These are phyloP conservation scores for Fraxinus dipetala DNA, from an alignment of 305 asterid species.

Conservation along the genomic window DNA sequence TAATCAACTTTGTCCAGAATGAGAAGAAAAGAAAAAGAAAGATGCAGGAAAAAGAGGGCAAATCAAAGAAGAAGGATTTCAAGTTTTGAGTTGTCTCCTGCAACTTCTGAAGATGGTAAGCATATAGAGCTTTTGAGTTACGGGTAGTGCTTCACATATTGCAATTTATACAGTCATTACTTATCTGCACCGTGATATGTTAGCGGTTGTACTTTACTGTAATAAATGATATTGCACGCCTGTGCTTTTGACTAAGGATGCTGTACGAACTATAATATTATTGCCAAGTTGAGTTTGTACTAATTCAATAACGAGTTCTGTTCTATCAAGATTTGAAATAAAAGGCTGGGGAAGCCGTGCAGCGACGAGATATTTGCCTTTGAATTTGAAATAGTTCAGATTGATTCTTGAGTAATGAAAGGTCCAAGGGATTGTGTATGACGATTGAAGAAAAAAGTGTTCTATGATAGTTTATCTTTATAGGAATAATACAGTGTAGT, in stretches of 20 bases:
- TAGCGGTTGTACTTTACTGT: not conserved
- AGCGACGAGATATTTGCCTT: not conserved
- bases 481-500: not conserved
- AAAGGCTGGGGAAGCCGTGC: not conserved
- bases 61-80: slow-evolving; percentile 93
- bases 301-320: not conserved
- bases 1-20: slow-evolving; percentile 46
- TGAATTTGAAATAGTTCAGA: not conserved
- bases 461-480: not conserved
- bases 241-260: not conserved
- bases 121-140: not conserved
- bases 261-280: not conserved
- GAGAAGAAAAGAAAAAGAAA: slow-evolving; percentile 89
- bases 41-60: slow-evolving; percentile 87
- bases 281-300: not conserved
- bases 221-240: not conserved
- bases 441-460: not conserved
- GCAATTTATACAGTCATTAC: not conserved
- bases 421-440: not conserved
- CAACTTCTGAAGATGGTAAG: not conserved
- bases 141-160: not conserved
- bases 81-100: slow-evolving; percentile 48
- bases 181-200: not conserved
- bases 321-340: not conserved
- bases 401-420: not conserved